These are phyloP conservation scores for Alternaria sp. DNA, from an alignment of 2,329 filamentous ascomycete genomes.

Conservation along the genomic window DNA sequence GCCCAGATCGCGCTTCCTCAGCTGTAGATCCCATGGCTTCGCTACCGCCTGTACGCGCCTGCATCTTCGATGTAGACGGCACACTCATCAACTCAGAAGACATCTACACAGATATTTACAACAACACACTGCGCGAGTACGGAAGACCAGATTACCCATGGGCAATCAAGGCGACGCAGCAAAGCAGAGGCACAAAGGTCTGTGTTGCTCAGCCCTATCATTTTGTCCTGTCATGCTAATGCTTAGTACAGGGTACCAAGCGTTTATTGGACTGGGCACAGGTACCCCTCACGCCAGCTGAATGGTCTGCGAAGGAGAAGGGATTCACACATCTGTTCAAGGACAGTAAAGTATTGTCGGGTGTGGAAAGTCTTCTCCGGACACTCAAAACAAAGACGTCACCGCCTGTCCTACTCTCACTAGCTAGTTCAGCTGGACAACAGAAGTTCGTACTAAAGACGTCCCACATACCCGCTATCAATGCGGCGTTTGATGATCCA, in stretches of 20 bases:
- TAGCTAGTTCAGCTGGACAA: constrained; percentile 7
- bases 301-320: constrained; percentile 25
- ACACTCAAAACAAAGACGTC: not conserved
- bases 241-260: constrained; percentile 18
- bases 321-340: constrained; percentile 16
- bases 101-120: constrained; percentile 30
- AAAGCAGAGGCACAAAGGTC: constrained; percentile 27
- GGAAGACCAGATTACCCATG: constrained; percentile 26
- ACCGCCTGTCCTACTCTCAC: not conserved
- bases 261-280: constrained; percentile 29
- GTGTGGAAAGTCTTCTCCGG: not conserved
- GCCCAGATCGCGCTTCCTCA: not conserved
- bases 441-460: constrained; percentile 6
- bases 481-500: not conserved
- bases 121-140: constrained; percentile 27
- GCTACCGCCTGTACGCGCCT: constrained; percentile 36
- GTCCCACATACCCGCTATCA: not conserved
- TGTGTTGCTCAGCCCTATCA: not conserved
- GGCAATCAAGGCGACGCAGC: constrained; percentile 28
- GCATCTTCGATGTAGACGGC: constrained; percentile 47
- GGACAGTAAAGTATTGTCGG: constrained; percentile 4
- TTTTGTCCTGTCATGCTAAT: not conserved
- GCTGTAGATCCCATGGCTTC: not conserved
- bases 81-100: constrained; percentile 47
- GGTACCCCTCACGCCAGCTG: constrained; percentile 18